Evolutionary conservation across 331 rosid genomes (phyloP).

Genomic region (Dryas integrifolia): DNA sequence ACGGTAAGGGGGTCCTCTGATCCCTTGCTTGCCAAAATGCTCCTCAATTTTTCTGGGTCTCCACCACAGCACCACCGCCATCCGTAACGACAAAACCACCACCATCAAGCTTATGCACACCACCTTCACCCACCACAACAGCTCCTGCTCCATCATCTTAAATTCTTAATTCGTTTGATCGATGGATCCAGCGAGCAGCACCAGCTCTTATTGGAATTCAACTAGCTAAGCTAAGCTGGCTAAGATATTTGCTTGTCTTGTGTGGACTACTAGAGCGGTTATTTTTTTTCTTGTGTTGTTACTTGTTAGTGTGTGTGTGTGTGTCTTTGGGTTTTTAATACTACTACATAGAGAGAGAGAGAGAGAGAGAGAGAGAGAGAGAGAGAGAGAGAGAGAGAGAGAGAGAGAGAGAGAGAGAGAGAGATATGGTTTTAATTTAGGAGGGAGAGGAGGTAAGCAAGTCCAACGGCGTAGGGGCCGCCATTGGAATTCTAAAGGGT

Average conservation of each 20-base stretch:
- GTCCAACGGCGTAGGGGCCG: slow-evolving; percentile 99
- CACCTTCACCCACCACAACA: slow-evolving; percentile 48
- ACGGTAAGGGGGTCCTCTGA: slow-evolving; percentile 90
- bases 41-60: slow-evolving; percentile 67
- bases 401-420: slow-evolving; percentile 25
- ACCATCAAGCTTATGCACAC: slow-evolving; percentile 21
- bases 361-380: slow-evolving; percentile 26
- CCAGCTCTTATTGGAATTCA: background rate
- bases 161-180: no score
- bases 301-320: slow-evolving; percentile 45
- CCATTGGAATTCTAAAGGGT: slow-evolving; percentile 69
- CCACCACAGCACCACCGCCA: slow-evolving; percentile 74
- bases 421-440: slow-evolving; percentile 16
- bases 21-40: slow-evolving; percentile 82
- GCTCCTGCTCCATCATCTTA: slow-evolving; percentile 27
- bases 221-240: background rate
- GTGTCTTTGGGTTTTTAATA: slow-evolving; percentile 50
- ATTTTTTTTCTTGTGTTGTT: slow-evolving; percentile 33
- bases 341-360: slow-evolving; percentile 15
- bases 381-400: slow-evolving; percentile 14
- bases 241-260: no score
- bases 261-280: slow-evolving; percentile 28
- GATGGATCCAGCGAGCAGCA: no score
- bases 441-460: slow-evolving; percentile 29
- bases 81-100: slow-evolving; percentile 38